Percentiles rank a stretch among this genome's conserved stretches.
Evolutionary conservation across 108 stramenopile genomes (phyloP).

Genomic region (Nitzschia putrida): DNA sequence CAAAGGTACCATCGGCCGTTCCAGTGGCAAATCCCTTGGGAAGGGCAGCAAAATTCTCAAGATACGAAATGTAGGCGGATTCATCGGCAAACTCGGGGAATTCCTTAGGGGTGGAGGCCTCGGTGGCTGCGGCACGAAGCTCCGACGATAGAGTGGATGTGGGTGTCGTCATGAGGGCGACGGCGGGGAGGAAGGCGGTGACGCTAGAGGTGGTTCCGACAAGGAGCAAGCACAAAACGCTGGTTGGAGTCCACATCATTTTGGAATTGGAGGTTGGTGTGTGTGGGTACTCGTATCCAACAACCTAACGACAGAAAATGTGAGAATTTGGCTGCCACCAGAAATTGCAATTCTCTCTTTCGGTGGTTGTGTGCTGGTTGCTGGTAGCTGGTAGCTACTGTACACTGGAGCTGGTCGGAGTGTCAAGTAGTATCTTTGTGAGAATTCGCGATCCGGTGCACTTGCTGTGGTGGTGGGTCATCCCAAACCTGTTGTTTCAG

Average conservation of each 20-base stretch:
- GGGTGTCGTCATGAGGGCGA: neutral
- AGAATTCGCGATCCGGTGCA: no score
- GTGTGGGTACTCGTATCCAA: no score
- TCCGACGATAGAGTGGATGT: neutral
- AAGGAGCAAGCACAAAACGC: no score
- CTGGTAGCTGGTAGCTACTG: no score
- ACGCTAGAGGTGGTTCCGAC: neutral
- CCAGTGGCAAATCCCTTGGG: constrained; percentile 84
- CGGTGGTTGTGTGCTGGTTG: no score
- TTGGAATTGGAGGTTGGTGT: neutral
- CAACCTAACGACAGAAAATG: no score
- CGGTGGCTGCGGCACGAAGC: neutral
- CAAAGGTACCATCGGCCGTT: constrained; percentile 76
- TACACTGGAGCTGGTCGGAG: no score
- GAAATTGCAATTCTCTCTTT: no score
- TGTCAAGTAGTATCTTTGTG: no score
- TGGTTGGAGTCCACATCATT: constrained; percentile 1
- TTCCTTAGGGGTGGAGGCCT: constrained; percentile 50
- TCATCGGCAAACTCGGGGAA: constrained; percentile 66
- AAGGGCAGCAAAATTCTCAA: constrained; percentile 57
- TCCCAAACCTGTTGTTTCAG: no score
- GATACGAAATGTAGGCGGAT: constrained; percentile 66
- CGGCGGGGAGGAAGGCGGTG: neutral
- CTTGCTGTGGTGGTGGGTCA: no score
- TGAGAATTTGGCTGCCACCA: no score